These are phyloP conservation scores for Colletotrichum phormii DNA, from an alignment of 2,329 filamentous ascomycete genomes.

Conservation along the genomic window DNA sequence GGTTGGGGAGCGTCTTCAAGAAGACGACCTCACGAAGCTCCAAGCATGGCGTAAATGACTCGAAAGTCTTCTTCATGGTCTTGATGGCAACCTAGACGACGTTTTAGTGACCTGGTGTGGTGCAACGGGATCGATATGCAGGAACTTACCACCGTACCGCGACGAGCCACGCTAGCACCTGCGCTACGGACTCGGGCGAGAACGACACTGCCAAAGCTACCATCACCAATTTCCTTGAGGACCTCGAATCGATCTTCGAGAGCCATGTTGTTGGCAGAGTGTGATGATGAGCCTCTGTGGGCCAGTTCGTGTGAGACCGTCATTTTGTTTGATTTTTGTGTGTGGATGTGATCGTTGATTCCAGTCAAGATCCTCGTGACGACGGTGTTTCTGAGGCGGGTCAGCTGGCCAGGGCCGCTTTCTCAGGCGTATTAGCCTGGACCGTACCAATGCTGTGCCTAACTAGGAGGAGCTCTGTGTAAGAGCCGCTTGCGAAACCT, in stretches of 20 bases:
- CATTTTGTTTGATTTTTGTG: conserved; percentile 64
- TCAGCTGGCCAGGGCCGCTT: conserved; percentile 35
- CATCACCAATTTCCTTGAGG: conserved; percentile 97
- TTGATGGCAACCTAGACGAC: conserved; percentile 89
- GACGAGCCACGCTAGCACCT: conserved; percentile 86
- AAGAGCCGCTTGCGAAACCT: conserved; percentile 50
- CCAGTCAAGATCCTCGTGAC: conserved; percentile 37
- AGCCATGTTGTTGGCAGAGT: conserved; percentile 64
- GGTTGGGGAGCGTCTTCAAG: conserved; percentile 85
- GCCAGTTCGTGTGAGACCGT: conserved; percentile 80
- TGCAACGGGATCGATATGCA: conserved; percentile 8
- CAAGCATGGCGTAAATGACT: conserved; percentile 88
- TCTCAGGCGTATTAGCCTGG: conserved; percentile 39
- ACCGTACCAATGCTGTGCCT: conserved; percentile 41
- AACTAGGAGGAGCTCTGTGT: conserved; percentile 47
- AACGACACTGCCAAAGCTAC: conserved; percentile 96
- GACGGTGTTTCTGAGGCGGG: conserved; percentile 34
- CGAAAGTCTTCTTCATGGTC: conserved; percentile 99
- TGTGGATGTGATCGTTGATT: conserved; percentile 36
- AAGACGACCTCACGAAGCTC: conserved; percentile 98
- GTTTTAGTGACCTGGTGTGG: conserved; percentile 7
- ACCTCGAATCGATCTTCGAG: conserved; percentile 97
- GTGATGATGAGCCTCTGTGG: conserved; percentile 72
- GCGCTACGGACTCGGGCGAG: conserved; percentile 92
- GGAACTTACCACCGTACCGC: conserved; percentile 87